phyloP scores from a whole-genome alignment of 257 asterid species.

The Linderniella brevidens region DNA sequence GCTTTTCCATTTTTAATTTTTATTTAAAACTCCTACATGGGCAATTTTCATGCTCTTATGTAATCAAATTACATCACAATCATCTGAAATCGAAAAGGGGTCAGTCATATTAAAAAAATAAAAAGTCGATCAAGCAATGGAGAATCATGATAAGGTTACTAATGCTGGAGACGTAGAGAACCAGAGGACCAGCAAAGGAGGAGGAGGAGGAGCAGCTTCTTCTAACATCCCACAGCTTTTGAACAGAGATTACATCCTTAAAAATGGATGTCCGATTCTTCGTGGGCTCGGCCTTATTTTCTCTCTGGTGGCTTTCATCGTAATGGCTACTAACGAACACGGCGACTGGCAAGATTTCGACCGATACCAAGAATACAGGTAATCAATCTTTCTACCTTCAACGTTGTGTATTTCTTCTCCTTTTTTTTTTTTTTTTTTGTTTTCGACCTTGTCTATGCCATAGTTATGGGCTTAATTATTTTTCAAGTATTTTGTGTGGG shows the following conservation, averaged over 20 bases:
- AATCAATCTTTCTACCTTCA: background rate
- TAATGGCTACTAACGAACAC: conserved; percentile 33
- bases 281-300: conserved; percentile 20
- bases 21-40: too few relatives aligned
- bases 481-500: too few relatives aligned
- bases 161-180: too few relatives aligned
- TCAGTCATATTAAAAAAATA: too few relatives aligned
- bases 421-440: background rate
- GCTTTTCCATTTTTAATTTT: too few relatives aligned
- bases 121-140: too few relatives aligned
- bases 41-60: too few relatives aligned
- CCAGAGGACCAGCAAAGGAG: background rate
- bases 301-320: conserved; percentile 31
- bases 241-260: conserved; percentile 28
- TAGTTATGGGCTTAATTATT: too few relatives aligned
- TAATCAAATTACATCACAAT: too few relatives aligned
- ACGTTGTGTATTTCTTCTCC: background rate
- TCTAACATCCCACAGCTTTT: conserved; percentile 15
- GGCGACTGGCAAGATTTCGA: conserved; percentile 32
- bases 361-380: conserved; percentile 35
- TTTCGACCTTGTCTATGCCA: background rate
- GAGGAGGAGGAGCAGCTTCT: too few relatives aligned
- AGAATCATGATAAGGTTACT: too few relatives aligned
- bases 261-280: conserved; percentile 14
- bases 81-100: too few relatives aligned